These are phyloP conservation scores for Tetrahymena borealis DNA, from an alignment of 73 alveolate species.

Conservation along the genomic window DNA sequence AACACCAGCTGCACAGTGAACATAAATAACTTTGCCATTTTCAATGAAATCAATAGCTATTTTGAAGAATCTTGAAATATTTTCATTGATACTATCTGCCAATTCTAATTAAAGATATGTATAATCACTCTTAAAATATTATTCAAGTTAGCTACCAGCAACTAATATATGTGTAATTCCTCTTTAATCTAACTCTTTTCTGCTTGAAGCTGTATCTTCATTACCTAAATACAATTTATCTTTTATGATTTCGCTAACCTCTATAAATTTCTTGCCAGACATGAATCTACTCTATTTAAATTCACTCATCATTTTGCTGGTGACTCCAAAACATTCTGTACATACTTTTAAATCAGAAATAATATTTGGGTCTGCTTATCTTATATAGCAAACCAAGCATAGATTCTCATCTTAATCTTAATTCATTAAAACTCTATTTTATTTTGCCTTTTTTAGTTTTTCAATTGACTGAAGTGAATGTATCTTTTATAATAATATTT, in stretches of 20 bases:
- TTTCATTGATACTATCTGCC: background rate
- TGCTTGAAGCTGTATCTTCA: background rate
- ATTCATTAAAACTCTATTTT: too few species aligned
- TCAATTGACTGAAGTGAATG: too few species aligned
- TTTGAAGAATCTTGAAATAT: background rate
- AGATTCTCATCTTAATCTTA: background rate
- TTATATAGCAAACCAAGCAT: background rate
- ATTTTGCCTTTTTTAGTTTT: too few species aligned
- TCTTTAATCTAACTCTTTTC: background rate
- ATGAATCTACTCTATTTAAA: background rate
- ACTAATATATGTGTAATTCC: background rate
- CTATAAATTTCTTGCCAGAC: background rate
- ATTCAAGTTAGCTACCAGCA: background rate
- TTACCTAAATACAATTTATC: background rate
- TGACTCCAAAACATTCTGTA: background rate
- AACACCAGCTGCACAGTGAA: constrained; percentile 63
- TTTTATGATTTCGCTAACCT: background rate
- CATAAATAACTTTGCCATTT: constrained; percentile 15
- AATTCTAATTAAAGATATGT: background rate
- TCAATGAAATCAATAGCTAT: background rate
- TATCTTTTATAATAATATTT: too few species aligned
- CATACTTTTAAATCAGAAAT: background rate
- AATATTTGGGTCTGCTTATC: background rate
- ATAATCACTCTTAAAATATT: background rate
- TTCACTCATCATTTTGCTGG: background rate